phyloP scores from a whole-genome alignment of 2,329 filamentous ascomycete genomes.

The Paraphaeosphaeria sporulosa region DNA sequence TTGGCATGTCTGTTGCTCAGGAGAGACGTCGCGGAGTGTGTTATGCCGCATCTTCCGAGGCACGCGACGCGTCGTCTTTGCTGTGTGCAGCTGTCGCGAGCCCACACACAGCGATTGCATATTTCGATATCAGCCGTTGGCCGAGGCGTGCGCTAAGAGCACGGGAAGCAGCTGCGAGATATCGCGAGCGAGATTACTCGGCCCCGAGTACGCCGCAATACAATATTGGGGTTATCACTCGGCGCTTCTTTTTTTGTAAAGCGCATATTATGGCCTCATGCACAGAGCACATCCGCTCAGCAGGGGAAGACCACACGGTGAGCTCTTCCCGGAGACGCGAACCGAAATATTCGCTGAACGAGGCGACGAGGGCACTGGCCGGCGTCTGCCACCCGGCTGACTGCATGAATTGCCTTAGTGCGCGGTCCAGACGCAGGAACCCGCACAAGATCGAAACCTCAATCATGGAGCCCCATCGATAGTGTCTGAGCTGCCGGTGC shows the following conservation, averaged over 20 bases:
- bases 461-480: constrained; percentile 2
- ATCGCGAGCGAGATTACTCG: constrained; percentile 27
- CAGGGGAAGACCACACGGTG: not conserved
- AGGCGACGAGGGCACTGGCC: not conserved
- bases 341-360: not conserved
- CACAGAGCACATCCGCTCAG: not conserved
- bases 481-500: too few species aligned
- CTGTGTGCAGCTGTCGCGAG: not conserved
- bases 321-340: not conserved
- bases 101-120: constrained; percentile 1
- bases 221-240: constrained; percentile 11
- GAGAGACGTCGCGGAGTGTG: not conserved
- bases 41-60: constrained; percentile 5
- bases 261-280: not conserved
- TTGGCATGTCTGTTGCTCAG: not conserved
- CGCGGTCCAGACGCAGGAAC: constrained; percentile 27
- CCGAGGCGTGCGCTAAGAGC: constrained; percentile 25
- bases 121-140: constrained; percentile 15
- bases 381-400: not conserved
- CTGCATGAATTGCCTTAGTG: constrained; percentile 7
- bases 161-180: constrained; percentile 18
- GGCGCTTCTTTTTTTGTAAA: not conserved
- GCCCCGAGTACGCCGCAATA: constrained; percentile 5
- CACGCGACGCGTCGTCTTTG: constrained; percentile 23
- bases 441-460: constrained; percentile 13